Evolutionary conservation across 1,139 yeast genomes (phyloP), one percentile per base, ranked within the genome.

Genomic region (Candida freyschussii): DNA sequence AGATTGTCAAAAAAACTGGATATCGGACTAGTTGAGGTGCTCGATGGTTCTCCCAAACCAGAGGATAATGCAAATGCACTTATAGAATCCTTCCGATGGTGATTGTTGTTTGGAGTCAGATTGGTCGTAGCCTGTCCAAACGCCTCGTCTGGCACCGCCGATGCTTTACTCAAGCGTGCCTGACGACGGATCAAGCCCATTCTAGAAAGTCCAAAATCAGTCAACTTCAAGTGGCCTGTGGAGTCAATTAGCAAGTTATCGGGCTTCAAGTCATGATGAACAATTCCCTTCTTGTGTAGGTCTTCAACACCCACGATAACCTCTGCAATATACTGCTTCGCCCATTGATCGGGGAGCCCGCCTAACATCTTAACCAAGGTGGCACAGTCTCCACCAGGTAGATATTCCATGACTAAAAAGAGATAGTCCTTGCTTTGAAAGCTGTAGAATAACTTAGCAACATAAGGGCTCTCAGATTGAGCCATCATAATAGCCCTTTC

Each of bases 401-500:
- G 64, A 55, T 87, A 93, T 56, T 93, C 98, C 97, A 93, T 91
- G 2, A 93, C 98, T 46, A 93, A 65, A 53, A 85, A 93, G 17
- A 93, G 65, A 53, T 82, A 87, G 45, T 87, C 94, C 36, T 75
- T 75, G 38, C 87, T 84, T 60, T 93, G 98, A 55, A 93, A 93
- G 23, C 95, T 82, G 34, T 82, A 83, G 54, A 79, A 85, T 24
- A 93, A 65, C 51, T 83, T 89, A 1, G 96, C 97, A 39, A 91
- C 97, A 55, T 83, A 87, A 0, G 96, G 95, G 26, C 93, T 83
- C 47, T 87, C 94, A 2, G 95, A 75, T 53, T 93, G 98, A 5
- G 94, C 79, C 95, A 93, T 91, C 91, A 93, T 81, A 17, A 91
- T 93, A 0, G 96, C 96, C 26, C 98, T 66, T 55, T 93, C 99